Evolutionary conservation across 192 early-diverging fungal genomes (phyloP), one percentile per base, ranked within the genome.

Genomic region (Entophlyctis luteolus): DNA sequence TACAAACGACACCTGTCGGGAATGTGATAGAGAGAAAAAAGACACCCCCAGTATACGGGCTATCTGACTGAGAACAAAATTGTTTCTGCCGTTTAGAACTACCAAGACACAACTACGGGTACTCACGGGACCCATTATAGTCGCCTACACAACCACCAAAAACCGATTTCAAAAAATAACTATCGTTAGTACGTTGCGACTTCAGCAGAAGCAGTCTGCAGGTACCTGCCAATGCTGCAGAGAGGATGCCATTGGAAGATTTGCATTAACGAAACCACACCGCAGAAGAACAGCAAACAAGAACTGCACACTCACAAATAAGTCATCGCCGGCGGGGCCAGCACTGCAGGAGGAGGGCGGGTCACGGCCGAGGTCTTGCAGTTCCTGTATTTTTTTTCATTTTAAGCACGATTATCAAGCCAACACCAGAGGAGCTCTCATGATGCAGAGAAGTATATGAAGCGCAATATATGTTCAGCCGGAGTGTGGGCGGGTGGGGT

Each of bases 11-110:
- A n/a, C n/a, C n/a, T 46, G 93, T 95, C 16, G 96, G 96, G 79
- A 99, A 99, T 79, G 92, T 90, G 75, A 99, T 99, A 31, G 89
- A 83, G 65, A 99, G 84, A 85, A 98, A 96, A 84, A 95, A 99
- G 33, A 99, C 92, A 65, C 96, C 96, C 49, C 90, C 90, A 65
- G 83, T 60, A 72, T 94, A 99, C 63, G 96, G 96, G 72, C 90
- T 91, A 74, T 95, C 93, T 35, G 76, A 57, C 92, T 95, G 81
- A 47, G 56, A 29, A 65, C n/a, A n/a, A n/a, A n/a, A n/a, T n/a
- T n/a, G n/a, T n/a, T n/a, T n/a, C n/a, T n/a, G n/a, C n/a, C n/a
- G n/a, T n/a, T n/a, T n/a, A n/a, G n/a, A n/a, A n/a, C n/a, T n/a
- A n/a, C n/a, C n/a, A n/a, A n/a, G n/a, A n/a, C n/a, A n/a, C n/a